These are phyloP conservation scores for Phytophthora boehmeriae DNA, from an alignment of 352 stramenopile species.

Conservation along the genomic window DNA sequence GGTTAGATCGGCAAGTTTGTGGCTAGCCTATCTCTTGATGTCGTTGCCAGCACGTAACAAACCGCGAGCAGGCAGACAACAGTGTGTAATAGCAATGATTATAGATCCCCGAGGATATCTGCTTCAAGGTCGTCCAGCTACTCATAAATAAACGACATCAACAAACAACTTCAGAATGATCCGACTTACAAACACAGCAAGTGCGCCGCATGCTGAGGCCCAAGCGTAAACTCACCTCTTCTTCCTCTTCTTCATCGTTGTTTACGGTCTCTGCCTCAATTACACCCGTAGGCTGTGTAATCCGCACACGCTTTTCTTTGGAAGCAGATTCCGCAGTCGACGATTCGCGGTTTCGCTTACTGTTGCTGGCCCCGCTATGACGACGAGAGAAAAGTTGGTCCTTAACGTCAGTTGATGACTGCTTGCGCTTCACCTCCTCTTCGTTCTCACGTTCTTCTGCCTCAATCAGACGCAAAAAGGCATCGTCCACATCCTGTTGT, in stretches of 20 bases:
- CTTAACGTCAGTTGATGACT: constrained; percentile 54
- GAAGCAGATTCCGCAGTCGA: constrained; percentile 7
- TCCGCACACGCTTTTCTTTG: constrained; percentile 31
- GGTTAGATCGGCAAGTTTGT: constrained; percentile 2
- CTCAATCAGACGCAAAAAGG: constrained; percentile 77
- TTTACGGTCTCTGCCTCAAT: constrained; percentile 4
- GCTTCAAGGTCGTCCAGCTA: constrained; percentile 81
- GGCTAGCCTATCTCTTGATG: constrained; percentile 11
- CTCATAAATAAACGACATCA: not conserved
- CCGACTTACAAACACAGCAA: not conserved
- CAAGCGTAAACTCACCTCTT: constrained; percentile 36
- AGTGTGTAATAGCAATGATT: constrained; percentile 8
- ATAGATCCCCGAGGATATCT: constrained; percentile 74
- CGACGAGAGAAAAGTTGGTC: constrained; percentile 62
- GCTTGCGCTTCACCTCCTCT: constrained; percentile 62
- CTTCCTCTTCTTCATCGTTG: constrained; percentile 41
- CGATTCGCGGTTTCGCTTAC: constrained; percentile 26
- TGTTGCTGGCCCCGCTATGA: not conserved
- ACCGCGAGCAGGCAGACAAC: constrained; percentile 2
- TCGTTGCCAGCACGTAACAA: constrained; percentile 1
- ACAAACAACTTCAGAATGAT: constrained; percentile 2
- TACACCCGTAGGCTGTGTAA: constrained; percentile 1
- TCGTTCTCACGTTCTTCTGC: constrained; percentile 74
- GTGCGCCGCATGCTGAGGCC: not conserved
- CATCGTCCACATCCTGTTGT: constrained; percentile 72